These are phyloP conservation scores for Xylaria palmicola DNA, from an alignment of 495 filamentous ascomycete genomes.

Conservation along the genomic window DNA sequence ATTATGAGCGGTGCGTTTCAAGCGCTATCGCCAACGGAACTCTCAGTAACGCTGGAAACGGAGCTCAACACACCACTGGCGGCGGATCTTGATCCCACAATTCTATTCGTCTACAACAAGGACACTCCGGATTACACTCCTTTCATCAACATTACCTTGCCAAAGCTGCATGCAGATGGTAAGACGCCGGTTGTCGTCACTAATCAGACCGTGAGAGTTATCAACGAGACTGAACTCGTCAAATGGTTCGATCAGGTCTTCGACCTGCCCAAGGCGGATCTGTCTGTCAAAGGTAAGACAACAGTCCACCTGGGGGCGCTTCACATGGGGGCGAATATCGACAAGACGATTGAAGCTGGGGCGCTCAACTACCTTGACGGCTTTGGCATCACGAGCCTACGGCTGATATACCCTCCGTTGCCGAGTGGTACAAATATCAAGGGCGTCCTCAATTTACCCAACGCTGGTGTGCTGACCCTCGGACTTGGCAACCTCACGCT, in stretches of 20 bases:
- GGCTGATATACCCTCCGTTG: conserved; percentile 38
- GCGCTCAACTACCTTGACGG: conserved; percentile 44
- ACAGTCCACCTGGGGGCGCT: conserved; percentile 38
- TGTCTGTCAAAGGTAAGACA: conserved; percentile 39
- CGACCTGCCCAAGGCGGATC: conserved; percentile 31
- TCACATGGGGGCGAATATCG: conserved; percentile 34
- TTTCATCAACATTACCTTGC: conserved; percentile 37
- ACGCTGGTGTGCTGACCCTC: conserved; percentile 47
- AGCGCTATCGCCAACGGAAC: conserved; percentile 30
- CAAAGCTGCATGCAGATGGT: conserved; percentile 32
- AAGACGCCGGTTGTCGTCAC: conserved; percentile 37
- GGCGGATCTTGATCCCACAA: conserved; percentile 34
- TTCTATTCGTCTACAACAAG: conserved; percentile 39
- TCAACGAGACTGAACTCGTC: conserved; percentile 40
- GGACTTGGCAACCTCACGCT: conserved; percentile 49
- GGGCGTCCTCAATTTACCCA: conserved; percentile 42
- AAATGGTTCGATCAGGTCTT: conserved; percentile 40
- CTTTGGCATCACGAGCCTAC: conserved; percentile 43
- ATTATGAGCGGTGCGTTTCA: conserved; percentile 38
- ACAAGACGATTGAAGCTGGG: conserved; percentile 41
- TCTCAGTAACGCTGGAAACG: conserved; percentile 40
- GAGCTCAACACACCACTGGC: conserved; percentile 38
- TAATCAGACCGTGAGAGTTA: conserved; percentile 36
- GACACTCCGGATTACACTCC: conserved; percentile 31
- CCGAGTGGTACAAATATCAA: conserved; percentile 39